Conservation (phyloP, 2,329 filamentous ascomycete species). For the Purpureocillium lavendulum region DNA sequence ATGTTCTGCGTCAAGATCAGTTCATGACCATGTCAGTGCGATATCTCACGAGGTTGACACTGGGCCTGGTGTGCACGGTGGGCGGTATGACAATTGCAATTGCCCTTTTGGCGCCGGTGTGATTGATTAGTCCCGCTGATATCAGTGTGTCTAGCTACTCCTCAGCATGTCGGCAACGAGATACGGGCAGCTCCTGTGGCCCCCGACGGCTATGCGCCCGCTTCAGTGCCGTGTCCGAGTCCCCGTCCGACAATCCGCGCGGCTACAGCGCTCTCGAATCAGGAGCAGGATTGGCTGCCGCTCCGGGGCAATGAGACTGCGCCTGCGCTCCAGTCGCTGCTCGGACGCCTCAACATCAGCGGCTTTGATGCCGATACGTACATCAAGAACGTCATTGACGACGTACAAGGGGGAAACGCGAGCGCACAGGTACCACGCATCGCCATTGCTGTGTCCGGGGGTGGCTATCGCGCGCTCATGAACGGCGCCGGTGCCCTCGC, state of each 20-base stretch:
- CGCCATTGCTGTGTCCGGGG: slow-evolving; percentile 66
- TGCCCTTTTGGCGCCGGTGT: too few relatives aligned
- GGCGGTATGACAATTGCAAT: too few relatives aligned
- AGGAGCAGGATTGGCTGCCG: slow-evolving; percentile 11
- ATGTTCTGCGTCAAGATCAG: too few relatives aligned
- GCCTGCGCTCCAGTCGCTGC: slow-evolving; percentile 8
- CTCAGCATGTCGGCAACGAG: background rate
- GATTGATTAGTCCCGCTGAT: too few relatives aligned
- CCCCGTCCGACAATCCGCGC: slow-evolving; percentile 8
- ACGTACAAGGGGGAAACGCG: slow-evolving; percentile 2
- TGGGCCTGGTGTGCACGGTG: too few relatives aligned
- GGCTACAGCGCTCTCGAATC: slow-evolving; percentile 7
- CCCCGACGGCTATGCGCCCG: slow-evolving; percentile 10
- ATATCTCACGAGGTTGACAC: too few relatives aligned
- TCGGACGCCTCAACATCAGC: slow-evolving; percentile 9
- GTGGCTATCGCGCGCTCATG: slow-evolving; percentile 70
- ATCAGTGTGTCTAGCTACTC: too few relatives aligned
- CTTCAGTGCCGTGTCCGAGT: slow-evolving; percentile 8
- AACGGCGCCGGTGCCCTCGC: slow-evolving; percentile 67
- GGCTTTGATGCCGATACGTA: slow-evolving; percentile 9
- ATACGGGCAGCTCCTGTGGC: background rate
- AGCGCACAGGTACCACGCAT: slow-evolving; percentile 35
- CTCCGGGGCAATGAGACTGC: slow-evolving; percentile 10
- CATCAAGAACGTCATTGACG: slow-evolving; percentile 7
- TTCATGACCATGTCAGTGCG: too few relatives aligned